phyloP scores from a whole-genome alignment of 129 eudicot species.

The Ambrosia artemisiifolia region DNA sequence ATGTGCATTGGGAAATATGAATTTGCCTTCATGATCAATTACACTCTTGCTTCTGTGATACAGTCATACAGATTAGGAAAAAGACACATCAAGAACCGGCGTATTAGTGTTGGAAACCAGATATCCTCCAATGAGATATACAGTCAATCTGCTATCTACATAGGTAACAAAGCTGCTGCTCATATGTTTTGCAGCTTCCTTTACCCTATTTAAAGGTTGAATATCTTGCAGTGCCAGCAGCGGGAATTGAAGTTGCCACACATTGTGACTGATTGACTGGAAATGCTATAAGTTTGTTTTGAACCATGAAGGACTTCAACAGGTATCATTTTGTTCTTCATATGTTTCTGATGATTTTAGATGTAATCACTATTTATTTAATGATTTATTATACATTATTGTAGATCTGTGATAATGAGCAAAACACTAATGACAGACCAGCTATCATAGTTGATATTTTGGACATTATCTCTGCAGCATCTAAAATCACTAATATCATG shows the following conservation, averaged over 20 bases:
- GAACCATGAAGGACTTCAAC: constrained; percentile 81
- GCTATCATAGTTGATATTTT: constrained; percentile 50
- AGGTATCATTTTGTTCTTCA: constrained; percentile 37
- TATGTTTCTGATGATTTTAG: background rate
- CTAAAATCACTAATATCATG: background rate
- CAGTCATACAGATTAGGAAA: constrained; percentile 92
- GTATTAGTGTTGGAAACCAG: constrained; percentile 49
- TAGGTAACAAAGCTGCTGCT: constrained; percentile 92
- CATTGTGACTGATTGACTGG: constrained; percentile 93
- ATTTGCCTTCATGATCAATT: background rate
- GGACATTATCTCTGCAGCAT: constrained; percentile 52
- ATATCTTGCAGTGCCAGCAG: constrained; percentile 75
- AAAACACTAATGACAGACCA: constrained; percentile 33
- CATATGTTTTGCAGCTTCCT: constrained; percentile 73
- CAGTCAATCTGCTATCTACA: constrained; percentile 84
- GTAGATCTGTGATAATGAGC: constrained; percentile 56
- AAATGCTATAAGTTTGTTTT: constrained; percentile 65
- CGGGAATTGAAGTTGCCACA: constrained; percentile 64
- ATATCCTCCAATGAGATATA: constrained; percentile 68
- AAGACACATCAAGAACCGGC: constrained; percentile 92
- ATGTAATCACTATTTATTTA: background rate
- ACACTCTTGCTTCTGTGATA: constrained; percentile 42
- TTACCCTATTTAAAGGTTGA: constrained; percentile 81
- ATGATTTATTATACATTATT: background rate
- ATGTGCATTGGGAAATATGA: background rate